These are phyloP conservation scores for Leptographium wingfieldii DNA, from an alignment of 2,329 filamentous ascomycete species.

Conservation along the genomic window DNA sequence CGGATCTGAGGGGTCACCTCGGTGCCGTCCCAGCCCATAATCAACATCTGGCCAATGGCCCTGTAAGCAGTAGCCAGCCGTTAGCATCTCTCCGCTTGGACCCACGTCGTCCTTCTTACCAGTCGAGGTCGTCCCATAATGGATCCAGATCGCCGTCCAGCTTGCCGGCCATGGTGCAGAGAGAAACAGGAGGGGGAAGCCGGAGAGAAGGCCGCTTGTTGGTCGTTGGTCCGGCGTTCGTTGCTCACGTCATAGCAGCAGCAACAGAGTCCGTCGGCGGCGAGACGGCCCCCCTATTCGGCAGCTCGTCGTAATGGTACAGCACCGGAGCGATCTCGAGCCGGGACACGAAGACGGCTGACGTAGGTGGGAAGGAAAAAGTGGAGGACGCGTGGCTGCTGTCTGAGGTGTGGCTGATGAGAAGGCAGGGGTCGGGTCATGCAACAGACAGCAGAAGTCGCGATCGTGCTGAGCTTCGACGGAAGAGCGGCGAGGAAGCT, in stretches of 20 bases:
- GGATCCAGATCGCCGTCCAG: constrained; percentile 40
- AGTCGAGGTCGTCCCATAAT: constrained; percentile 65
- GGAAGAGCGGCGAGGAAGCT: too few relatives aligned
- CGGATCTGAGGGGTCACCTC: constrained; percentile 73
- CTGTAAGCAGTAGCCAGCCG: constrained; percentile 22
- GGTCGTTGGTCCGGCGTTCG: not conserved
- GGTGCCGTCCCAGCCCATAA: constrained; percentile 79
- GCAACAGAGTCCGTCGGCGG: not conserved
- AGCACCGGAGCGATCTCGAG: not conserved
- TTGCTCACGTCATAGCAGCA: not conserved
- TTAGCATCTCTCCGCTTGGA: not conserved
- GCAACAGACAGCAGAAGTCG: too few relatives aligned
- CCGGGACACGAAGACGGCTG: too few relatives aligned
- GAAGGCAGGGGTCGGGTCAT: not conserved
- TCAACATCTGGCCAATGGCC: constrained; percentile 64
- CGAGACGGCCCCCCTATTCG: not conserved
- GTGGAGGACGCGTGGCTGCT: not conserved
- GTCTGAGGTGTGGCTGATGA: not conserved
- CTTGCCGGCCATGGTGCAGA: constrained; percentile 17
- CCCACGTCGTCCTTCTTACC: constrained; percentile 31
- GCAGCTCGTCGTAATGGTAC: not conserved
- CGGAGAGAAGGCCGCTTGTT: constrained; percentile 14
- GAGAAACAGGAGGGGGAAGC: too few relatives aligned
- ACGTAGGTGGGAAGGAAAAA: not conserved
- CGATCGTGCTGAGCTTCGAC: too few relatives aligned